Base-by-base conservation (phyloP, 768 basidiomycete species). In the Suillus hirtellus region DNA sequence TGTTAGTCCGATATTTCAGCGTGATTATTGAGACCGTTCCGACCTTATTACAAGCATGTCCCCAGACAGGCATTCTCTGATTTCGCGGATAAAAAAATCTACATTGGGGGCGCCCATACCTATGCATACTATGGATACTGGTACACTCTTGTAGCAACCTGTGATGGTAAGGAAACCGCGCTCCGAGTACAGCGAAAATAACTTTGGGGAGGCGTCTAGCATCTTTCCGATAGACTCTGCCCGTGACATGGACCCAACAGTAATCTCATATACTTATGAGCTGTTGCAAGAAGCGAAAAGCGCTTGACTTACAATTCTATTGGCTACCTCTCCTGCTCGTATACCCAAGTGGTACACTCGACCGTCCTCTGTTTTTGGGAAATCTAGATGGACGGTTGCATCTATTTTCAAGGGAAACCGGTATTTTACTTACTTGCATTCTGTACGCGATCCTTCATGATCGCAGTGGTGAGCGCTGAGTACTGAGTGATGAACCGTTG, bases 71-170 rank as follows among this genome's bases (percentile, higher is more conserved):
- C 88, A 87, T 73, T 93, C 92, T 65, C 91, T 82, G 31, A 83
- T 85, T 76, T 94, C 92, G 65, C 92, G 84, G 24, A 94, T 84
- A 72, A 93, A 92, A 76, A 93, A 94, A 74, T 94, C 92, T 78
- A 88, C 89, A 76, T 91, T 93, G 1, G 91, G 84, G 64, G 77
- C 80, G 21, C 92, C 92, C 92, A 93, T 94, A 14, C 92, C 92
- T 61, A 93, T 92, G 66, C 88, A 89, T 47, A 92, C 79, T 46
- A 93, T 83, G 7, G 88, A 89, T 35, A 93, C 73, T 9, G 90
- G 89, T 17, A 82, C 73, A 54, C 83, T 83, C 50, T 79, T 80
- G 73, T 86, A 90, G 40, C 82, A 79, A 12, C 89, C 90, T 5
- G 89, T 90, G 59, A 90, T 82, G 4, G 87, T 90, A 64, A 86